Evolutionary conservation across 192 early-diverging fungal species (phyloP), one percentile per base, ranked within the genome.

Genomic region (Podila horticola): DNA sequence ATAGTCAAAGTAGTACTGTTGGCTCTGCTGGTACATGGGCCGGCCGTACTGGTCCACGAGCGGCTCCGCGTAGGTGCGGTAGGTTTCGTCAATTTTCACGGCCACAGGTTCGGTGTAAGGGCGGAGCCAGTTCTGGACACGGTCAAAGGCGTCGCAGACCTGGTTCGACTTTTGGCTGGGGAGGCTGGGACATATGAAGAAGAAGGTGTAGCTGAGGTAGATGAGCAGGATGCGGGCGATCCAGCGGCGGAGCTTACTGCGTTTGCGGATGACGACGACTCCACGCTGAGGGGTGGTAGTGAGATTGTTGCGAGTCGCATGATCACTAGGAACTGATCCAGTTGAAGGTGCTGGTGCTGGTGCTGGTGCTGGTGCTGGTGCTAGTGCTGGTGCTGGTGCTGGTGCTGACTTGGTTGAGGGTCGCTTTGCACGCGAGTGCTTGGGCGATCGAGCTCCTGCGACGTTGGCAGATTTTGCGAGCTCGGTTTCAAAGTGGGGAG

Each of bases 41-140:
- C 66, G 66, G 26, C 66, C 77, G 29, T 73, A 81, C 57, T 73
- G 77, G 19, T 81, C 71, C 4, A 73, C 61, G 36, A 68, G 72
- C 1, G 77, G 77, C 49, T 68, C 76, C 1, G 30, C 74, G 55
- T 76, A 76, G 17, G 58, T 38, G 13, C 58, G 68, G n/a, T 76
- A 76, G 4, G 74, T 66, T 55, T 76, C 61, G 36, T 69, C 62
- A 15, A 72, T 13, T 36, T 31, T 50, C 7, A 33, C 41, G 10
- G 57, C 50, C 12, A 69, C 66, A 6, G 76, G 76, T 2, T 81
- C 57, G 0, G 77, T 58, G 30, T 81, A 73, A n/a, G 77, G 71
- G 2, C 51, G 70, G 8, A 81, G 62, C 71, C 77, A 72, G 30
- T 73, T 15, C 62, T 73, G 62, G 9, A 61, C 1, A 20, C 26